These are phyloP conservation scores for Trypanosoma grayi DNA, from an alignment of 208 protist genomes.

Conservation along the genomic window DNA sequence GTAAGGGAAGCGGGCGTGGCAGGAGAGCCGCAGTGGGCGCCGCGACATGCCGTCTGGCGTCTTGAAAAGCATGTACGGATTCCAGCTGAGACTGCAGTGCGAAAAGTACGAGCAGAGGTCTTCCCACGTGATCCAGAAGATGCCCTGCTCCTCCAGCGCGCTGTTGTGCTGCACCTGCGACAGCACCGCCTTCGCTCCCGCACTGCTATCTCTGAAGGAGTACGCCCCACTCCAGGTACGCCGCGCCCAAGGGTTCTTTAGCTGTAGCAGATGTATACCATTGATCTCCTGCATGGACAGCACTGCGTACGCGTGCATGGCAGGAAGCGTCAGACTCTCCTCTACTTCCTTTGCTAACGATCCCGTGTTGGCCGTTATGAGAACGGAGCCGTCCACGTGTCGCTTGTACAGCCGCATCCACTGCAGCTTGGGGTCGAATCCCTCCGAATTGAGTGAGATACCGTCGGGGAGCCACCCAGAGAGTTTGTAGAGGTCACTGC, in stretches of 20 bases:
- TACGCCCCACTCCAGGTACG: constrained; percentile 62
- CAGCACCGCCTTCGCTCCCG: constrained; percentile 35
- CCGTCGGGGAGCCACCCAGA: constrained; percentile 85
- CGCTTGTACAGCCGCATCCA: constrained; percentile 64
- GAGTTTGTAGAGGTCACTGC: constrained; percentile 86
- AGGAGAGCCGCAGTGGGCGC: constrained; percentile 65
- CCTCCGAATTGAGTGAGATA: constrained; percentile 30
- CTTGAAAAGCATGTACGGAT: constrained; percentile 84
- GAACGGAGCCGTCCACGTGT: constrained; percentile 55
- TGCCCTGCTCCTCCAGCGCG: constrained; percentile 52
- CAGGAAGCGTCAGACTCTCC: constrained; percentile 34
- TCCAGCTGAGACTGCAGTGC: constrained; percentile 77
- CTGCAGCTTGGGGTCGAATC: constrained; percentile 67
- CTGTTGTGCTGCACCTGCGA: constrained; percentile 41
- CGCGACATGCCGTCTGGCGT: constrained; percentile 44
- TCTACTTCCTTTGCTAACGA: constrained; percentile 22
- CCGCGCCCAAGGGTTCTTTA: constrained; percentile 85
- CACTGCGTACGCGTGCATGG: constrained; percentile 75
- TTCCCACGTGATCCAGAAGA: constrained; percentile 85
- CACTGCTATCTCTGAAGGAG: constrained; percentile 46
- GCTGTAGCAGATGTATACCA: constrained; percentile 47
- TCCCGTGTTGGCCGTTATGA: constrained; percentile 68
- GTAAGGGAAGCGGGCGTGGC: constrained; percentile 58
- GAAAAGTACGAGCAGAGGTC: constrained; percentile 68
- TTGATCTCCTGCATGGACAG: constrained; percentile 56